Conservation (phyloP, 1,284 basidiomycete species). For the Fomitopsis betulina region DNA sequence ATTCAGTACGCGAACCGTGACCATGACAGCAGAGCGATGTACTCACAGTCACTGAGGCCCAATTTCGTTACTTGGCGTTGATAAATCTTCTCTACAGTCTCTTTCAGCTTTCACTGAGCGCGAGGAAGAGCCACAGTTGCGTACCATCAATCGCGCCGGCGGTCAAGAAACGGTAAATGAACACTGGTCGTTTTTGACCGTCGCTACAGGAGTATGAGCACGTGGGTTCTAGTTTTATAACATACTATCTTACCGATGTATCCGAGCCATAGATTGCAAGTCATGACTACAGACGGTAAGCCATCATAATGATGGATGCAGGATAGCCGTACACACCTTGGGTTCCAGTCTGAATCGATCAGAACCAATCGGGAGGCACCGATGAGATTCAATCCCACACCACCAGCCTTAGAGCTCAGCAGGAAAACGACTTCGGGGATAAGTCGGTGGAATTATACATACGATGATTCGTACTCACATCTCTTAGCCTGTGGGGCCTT, state of each 20-base stretch:
- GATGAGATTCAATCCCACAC: constrained; percentile 92
- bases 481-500: constrained; percentile 61
- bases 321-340: constrained; percentile 47
- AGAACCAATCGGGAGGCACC: constrained; percentile 83
- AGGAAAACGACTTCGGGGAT: constrained; percentile 77
- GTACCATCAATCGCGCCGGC: constrained; percentile 75
- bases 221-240: not conserved
- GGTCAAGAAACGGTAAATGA: constrained; percentile 91
- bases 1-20: not conserved
- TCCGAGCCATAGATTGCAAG: constrained; percentile 96
- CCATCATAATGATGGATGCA: not conserved
- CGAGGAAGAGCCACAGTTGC: constrained; percentile 3
- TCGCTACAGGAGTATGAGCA: constrained; percentile 51
- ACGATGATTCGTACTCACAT: constrained; percentile 42
- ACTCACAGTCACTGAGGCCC: constrained; percentile 82
- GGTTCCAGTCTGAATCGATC: constrained; percentile 96
- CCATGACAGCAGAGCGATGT: not conserved
- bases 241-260: constrained; percentile 67
- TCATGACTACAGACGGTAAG: constrained; percentile 58
- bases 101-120: not conserved
- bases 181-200: constrained; percentile 90
- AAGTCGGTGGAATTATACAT: not conserved
- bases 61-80: constrained; percentile 97
- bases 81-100: constrained; percentile 69
- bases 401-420: constrained; percentile 93